Evolutionary conservation across 768 basidiomycete genomes (phyloP), one percentile per base, ranked within the genome.

Genomic region (Lentinus tigrinus): DNA sequence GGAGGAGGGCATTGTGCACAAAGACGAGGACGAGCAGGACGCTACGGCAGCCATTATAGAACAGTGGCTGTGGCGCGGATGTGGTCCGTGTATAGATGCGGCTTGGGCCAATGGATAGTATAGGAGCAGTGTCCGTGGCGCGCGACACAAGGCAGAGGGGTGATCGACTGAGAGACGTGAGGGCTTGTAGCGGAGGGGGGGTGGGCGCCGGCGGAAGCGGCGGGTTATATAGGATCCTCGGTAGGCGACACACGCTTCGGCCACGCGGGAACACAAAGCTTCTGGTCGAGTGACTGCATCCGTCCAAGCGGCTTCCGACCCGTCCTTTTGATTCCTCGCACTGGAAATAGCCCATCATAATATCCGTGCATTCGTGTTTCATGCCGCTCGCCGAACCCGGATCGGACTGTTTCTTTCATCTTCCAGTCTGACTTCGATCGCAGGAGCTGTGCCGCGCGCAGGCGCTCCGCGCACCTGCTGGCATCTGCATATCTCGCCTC

Each of bases 21-120:
- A 44, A 51, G 60, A 49, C 19, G 56, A 42, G 27, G 60, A 42
- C 6, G 55, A 49, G 51, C 55, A 53, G 28, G 60, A 49, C 11
- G 60, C 55, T 9, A 53, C 55, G 38, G 52, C 55, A 42, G 60
- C 40, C 55, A 61, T 61, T 44, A 48, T 47, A 56, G 16, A 48
- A 26, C 36, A 10, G 26, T 49, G 10, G 47, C 47, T 14, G 43
- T 43, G 17, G 48, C 34, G 19, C 16, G n/a, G 49, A 44, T 23
- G 21, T 23, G 24, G 56, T 17, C 28, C 19, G 42, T 31, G 31
- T 31, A 31, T 11, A 31, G 31, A 31, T 11, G 31, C 11, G 31
- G 31, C 31, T 11, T 24, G 21, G 43, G 57, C 26, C 24, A 24
- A 19, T 23, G 52, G 52, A 28, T 28, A 27, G 27, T 21, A 31